Conservation (phyloP, 176 grass and related monocot genomes). For the Otatea glauca region DNA sequence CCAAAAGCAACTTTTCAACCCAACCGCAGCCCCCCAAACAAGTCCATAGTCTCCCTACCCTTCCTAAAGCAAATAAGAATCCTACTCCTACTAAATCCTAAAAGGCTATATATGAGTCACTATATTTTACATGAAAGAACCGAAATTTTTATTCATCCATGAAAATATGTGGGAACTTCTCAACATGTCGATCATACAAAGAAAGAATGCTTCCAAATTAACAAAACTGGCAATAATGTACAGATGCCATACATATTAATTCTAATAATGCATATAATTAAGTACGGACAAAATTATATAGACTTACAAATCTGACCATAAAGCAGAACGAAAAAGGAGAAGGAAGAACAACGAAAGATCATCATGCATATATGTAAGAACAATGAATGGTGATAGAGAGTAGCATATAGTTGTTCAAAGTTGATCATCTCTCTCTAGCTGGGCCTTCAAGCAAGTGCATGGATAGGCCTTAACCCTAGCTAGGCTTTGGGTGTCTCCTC, state of each 20-base stretch:
- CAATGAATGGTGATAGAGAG: conserved; percentile 11
- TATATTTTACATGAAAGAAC: not conserved
- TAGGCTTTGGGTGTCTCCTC: conserved; percentile 51
- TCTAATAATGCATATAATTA: conserved; percentile 42
- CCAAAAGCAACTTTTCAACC: no score
- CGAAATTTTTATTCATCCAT: not conserved
- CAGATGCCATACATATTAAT: conserved; percentile 14
- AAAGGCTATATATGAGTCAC: no score
- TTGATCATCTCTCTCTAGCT: not conserved
- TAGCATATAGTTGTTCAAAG: not conserved
- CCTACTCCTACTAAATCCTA: no score
- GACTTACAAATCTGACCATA: conserved; percentile 19
- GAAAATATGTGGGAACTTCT: not conserved
- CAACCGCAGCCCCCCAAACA: no score
- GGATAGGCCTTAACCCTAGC: conserved; percentile 22
- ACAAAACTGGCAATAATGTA: conserved; percentile 39
- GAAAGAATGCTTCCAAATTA: not conserved
- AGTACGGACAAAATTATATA: conserved; percentile 28
- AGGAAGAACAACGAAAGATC: conserved; percentile 9
- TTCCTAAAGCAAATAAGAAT: no score
- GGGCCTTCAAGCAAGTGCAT: not conserved
- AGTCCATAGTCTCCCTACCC: no score
- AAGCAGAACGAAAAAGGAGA: not conserved
- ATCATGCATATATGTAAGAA: conserved; percentile 4
- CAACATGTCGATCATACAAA: not conserved